These are phyloP conservation scores for Crithidia mellificae DNA, from an alignment of 208 protist genomes.

Conservation along the genomic window DNA sequence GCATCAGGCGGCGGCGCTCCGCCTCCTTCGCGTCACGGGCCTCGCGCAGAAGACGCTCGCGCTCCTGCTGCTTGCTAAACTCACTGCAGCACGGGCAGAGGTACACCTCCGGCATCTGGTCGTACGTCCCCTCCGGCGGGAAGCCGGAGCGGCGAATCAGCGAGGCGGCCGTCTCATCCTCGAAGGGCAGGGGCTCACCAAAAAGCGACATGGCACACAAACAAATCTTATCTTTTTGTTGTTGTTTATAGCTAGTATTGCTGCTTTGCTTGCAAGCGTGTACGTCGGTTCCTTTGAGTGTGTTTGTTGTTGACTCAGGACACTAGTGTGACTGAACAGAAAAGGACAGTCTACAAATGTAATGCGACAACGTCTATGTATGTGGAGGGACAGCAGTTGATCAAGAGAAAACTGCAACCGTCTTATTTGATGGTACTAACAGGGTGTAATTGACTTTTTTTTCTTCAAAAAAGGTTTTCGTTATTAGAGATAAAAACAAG, in stretches of 20 bases:
- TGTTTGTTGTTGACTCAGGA: neutral
- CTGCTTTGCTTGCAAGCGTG: neutral
- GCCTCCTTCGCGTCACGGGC: slow-evolving; percentile 70
- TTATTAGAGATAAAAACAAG: neutral
- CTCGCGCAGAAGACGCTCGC: slow-evolving; percentile 59
- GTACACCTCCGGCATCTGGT: slow-evolving; percentile 87
- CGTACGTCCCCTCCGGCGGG: slow-evolving; percentile 73
- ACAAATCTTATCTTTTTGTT: too few species aligned
- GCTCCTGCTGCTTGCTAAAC: slow-evolving; percentile 62
- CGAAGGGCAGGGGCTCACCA: slow-evolving; percentile 77
- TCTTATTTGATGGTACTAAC: neutral
- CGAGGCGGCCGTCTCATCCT: slow-evolving; percentile 88
- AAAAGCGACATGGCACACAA: slow-evolving; percentile 74
- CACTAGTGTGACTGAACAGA: neutral
- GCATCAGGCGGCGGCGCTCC: slow-evolving; percentile 66
- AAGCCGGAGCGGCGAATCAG: slow-evolving; percentile 85
- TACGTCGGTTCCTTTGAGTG: neutral
- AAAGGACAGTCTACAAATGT: neutral
- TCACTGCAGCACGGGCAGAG: slow-evolving; percentile 82
- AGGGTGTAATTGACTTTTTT: too few species aligned
- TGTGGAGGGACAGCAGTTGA: neutral
- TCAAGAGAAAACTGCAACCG: neutral
- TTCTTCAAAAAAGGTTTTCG: slow-evolving; percentile 2
- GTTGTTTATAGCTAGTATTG: too few species aligned
- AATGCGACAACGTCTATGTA: neutral